phyloP scores from a whole-genome alignment of 2,329 filamentous ascomycete species.

The Lasiodiplodia sp. region DNA sequence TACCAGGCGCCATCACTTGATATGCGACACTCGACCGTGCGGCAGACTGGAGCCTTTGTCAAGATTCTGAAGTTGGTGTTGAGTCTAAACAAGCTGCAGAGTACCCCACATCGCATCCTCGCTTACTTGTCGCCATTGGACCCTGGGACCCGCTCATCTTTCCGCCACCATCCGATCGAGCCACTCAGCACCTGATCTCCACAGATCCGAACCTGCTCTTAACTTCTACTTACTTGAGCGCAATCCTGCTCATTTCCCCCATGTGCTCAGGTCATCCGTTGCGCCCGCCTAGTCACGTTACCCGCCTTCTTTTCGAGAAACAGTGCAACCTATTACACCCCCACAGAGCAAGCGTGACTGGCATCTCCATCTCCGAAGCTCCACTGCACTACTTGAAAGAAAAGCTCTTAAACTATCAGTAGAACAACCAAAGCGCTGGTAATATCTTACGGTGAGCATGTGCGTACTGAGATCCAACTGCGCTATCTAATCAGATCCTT shows the following conservation, averaged over 20 bases:
- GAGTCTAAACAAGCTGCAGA: constrained; percentile 1
- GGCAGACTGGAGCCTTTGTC: background rate
- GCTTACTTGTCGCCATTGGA: constrained; percentile 4
- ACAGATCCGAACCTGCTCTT: background rate
- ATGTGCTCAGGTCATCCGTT: background rate
- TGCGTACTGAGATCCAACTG: constrained; percentile 54
- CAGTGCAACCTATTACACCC: background rate
- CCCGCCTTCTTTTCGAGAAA: background rate
- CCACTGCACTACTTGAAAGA: background rate
- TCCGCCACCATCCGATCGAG: constrained; percentile 10
- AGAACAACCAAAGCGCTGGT: background rate
- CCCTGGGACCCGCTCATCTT: constrained; percentile 3
- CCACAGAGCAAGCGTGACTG: background rate
- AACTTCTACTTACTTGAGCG: background rate
- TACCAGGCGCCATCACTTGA: background rate
- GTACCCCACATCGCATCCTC: background rate
- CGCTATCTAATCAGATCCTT: constrained; percentile 54
- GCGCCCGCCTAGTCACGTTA: background rate
- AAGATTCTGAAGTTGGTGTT: background rate
- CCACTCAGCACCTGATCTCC: background rate
- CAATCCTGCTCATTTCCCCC: background rate
- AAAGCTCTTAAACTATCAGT: background rate
- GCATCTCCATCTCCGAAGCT: background rate
- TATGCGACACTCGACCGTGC: background rate
- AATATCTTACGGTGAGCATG: constrained; percentile 34